phyloP scores from a whole-genome alignment of 2,329 filamentous ascomycete species.

The Xylariaceae sp. region DNA sequence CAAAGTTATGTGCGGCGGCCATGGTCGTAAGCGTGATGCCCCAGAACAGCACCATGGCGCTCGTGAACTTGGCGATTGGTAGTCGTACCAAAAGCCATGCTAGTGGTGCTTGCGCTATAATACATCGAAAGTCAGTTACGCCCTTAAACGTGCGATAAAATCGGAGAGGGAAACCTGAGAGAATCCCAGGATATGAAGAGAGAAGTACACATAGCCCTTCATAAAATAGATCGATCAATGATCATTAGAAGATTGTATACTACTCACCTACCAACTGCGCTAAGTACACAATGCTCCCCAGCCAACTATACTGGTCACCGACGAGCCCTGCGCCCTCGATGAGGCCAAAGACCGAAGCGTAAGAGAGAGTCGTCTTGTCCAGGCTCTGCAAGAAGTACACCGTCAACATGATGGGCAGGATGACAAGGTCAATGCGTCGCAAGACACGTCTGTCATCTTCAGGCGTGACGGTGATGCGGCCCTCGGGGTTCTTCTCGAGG shows the following conservation, averaged over 20 bases:
- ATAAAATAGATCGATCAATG: too few species aligned
- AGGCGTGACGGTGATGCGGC: constrained; percentile 54
- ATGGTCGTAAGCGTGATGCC: constrained; percentile 45
- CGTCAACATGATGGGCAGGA: constrained; percentile 57
- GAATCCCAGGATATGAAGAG: too few species aligned
- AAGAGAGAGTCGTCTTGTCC: constrained; percentile 39
- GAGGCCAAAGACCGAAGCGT: constrained; percentile 38
- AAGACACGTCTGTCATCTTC: constrained; percentile 59
- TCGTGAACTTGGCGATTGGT: constrained; percentile 46
- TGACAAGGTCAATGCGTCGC: constrained; percentile 55
- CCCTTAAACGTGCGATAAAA: too few species aligned
- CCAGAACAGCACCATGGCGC: constrained; percentile 50
- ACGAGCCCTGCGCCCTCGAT: constrained; percentile 40
- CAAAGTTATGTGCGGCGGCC: constrained; percentile 44
- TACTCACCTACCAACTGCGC: constrained; percentile 50
- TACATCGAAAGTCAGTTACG: too few species aligned
- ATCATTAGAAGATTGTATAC: too few species aligned
- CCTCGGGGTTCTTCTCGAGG: constrained; percentile 49
- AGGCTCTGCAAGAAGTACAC: constrained; percentile 53
- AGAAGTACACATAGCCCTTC: too few species aligned
- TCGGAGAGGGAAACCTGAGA: too few species aligned
- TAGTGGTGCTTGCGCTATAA: too few species aligned
- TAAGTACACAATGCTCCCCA: constrained; percentile 49
- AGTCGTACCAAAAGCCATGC: constrained; percentile 48
- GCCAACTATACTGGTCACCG: constrained; percentile 46